phyloP scores from a whole-genome alignment of 495 filamentous ascomycete genomes.

The Aspergillus haitiensis region DNA sequence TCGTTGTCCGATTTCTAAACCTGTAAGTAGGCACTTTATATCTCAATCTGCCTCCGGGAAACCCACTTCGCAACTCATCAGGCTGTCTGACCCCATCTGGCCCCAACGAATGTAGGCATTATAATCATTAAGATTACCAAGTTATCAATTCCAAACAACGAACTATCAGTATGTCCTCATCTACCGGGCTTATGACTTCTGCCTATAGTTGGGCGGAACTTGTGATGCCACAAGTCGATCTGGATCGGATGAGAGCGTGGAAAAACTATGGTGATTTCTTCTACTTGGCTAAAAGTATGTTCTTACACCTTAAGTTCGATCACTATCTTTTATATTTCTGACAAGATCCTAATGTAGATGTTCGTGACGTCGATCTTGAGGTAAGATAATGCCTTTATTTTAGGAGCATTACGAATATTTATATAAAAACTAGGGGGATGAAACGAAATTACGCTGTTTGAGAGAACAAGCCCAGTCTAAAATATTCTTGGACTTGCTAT shows the following conservation, averaged over 20 bases:
- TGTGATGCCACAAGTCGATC: background rate
- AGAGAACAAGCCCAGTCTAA: background rate
- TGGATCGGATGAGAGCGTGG: background rate
- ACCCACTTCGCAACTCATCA: background rate
- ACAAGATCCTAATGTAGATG: background rate
- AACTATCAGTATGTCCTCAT: background rate
- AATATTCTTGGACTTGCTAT: slow-evolving; percentile 1
- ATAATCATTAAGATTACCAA: too few species aligned
- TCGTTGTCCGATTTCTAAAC: too few species aligned
- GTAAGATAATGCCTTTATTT: too few species aligned
- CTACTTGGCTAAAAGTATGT: background rate
- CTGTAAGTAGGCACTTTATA: too few species aligned
- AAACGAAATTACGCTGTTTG: background rate
- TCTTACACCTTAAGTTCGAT: too few species aligned
- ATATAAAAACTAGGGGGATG: background rate
- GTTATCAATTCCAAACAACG: too few species aligned
- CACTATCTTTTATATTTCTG: background rate
- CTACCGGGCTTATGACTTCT: background rate
- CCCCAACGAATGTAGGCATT: background rate
- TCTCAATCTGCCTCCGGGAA: background rate
- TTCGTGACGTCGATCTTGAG: background rate
- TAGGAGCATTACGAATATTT: too few species aligned
- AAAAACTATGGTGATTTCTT: background rate
- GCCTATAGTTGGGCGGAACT: background rate
- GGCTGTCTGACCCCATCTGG: background rate